phyloP scores from a whole-genome alignment of 495 filamentous ascomycete species.

The Hypoxylon fragiforme region DNA sequence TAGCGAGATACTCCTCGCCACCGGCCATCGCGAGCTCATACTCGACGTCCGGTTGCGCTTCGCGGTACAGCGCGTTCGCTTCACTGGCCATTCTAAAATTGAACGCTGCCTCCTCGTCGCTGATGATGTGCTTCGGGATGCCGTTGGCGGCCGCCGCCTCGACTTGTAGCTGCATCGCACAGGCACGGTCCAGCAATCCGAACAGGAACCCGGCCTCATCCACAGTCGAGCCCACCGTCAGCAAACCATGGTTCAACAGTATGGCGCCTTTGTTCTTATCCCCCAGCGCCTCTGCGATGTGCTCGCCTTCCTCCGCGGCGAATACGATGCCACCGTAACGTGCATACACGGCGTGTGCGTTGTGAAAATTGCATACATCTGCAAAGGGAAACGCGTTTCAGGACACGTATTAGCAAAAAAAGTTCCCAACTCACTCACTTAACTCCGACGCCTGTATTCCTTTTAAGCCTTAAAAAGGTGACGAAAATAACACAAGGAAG shows the following conservation, averaged over 20 bases:
- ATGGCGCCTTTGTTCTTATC: constrained; percentile 50
- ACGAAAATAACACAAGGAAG: constrained; percentile 8
- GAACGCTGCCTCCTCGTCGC: constrained; percentile 55
- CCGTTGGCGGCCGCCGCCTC: constrained; percentile 52
- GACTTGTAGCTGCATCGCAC: constrained; percentile 53
- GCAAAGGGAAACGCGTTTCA: not conserved
- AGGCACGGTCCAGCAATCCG: constrained; percentile 53
- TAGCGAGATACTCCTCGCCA: constrained; percentile 44
- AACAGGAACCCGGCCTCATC: constrained; percentile 62
- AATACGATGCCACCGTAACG: constrained; percentile 62
- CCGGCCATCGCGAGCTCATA: constrained; percentile 48
- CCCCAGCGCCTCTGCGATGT: constrained; percentile 55
- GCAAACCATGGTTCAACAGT: constrained; percentile 58
- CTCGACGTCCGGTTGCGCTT: constrained; percentile 52
- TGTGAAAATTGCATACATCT: constrained; percentile 60
- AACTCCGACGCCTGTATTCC: not conserved
- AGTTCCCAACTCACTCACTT: not conserved
- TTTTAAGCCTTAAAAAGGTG: not conserved
- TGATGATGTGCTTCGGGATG: constrained; percentile 47
- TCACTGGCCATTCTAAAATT: constrained; percentile 59
- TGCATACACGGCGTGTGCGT: constrained; percentile 54
- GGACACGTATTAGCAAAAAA: not conserved
- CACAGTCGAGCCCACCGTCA: constrained; percentile 57
- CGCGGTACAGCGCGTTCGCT: constrained; percentile 46
- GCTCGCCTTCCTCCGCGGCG: constrained; percentile 52